Conservation (phyloP, 345 rosid species). For the Euphorbia lathyris region DNA sequence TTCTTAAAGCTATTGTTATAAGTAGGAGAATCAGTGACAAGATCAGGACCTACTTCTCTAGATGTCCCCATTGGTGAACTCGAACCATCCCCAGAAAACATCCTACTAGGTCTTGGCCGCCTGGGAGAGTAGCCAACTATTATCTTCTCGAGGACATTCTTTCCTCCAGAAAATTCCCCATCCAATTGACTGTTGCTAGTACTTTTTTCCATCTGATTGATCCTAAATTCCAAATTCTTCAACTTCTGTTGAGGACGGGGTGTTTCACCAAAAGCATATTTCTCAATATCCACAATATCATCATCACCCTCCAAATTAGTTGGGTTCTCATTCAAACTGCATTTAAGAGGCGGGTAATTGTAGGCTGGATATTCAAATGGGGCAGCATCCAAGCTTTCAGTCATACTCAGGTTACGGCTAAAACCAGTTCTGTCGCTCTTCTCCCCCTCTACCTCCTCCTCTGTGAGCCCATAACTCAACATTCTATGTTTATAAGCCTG, state of each 20-base stretch:
- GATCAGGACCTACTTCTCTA: constrained; percentile 47
- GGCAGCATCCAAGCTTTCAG: constrained; percentile 36
- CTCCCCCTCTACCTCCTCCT: constrained; percentile 66
- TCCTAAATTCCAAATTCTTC: constrained; percentile 71
- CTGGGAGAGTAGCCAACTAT: constrained; percentile 75
- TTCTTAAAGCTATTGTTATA: constrained; percentile 46
- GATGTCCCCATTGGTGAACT: constrained; percentile 43
- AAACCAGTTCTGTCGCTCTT: constrained; percentile 25
- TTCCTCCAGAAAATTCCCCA: constrained; percentile 44
- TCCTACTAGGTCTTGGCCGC: constrained; percentile 48
- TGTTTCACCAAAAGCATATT: constrained; percentile 67
- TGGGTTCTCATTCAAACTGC: constrained; percentile 60
- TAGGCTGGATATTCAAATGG: constrained; percentile 45
- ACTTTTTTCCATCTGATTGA: constrained; percentile 68
- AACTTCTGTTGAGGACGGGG: constrained; percentile 44
- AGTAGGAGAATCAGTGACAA: constrained; percentile 50
- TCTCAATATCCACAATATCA: constrained; percentile 66
- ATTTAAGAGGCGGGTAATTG: constrained; percentile 81
- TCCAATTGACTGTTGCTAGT: constrained; percentile 47
- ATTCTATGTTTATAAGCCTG: constrained; percentile 92
- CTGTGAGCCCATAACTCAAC: constrained; percentile 86
- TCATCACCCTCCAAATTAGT: constrained; percentile 48
- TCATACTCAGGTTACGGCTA: constrained; percentile 42
- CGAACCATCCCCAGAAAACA: constrained; percentile 55
- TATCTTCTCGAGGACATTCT: constrained; percentile 59